Base-by-base conservation (phyloP, 805 yeast species). In the Yamadazyma takamatsuzukensis region DNA sequence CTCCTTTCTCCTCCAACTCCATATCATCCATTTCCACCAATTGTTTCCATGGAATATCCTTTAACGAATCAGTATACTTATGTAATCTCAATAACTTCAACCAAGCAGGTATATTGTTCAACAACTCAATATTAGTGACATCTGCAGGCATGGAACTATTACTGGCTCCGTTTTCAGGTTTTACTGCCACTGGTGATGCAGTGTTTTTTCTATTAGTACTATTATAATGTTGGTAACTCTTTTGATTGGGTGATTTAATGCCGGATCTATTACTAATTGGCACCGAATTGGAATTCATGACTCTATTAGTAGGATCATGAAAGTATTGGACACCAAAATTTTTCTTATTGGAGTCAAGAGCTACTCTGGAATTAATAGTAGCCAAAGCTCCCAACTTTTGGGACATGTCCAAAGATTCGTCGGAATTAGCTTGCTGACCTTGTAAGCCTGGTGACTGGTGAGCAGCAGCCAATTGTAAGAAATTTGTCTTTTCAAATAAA, bases 31-130 rank as follows among this genome's bases (percentile, higher is more conserved):
- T 65, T 43, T 76, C 75, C 38, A 93, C 73, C 64, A 93, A 70
- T 27, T 82, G 84, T 41, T 72, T 66, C 97, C 98, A 93, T 16
- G 73, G 68, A 43, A 81, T 68, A 40, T 77, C 79, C 48, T 81
- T 76, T 43, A 93, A 69, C 37, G 83, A 83, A 21, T 80, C 88
- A 1, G 97, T 89, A 63, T 93, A 93, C 60, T 93, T 93, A 68
- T 93, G 99, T 49, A 93, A 70, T 43, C 99, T 69, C 40, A 90
- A 66, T 9, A 88, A 72, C 56, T 94, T 82, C 56, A 93, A 70
- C 98, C 98, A 93, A 7, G 83, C 81, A 2, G 97, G 95, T 30
- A 93, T 78, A 53, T 93, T 90, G 39, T 67, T 62, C 48, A 93
- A 66, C 40, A 78, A 59, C 39, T 74, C 74, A 26, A 51, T 33